Evolutionary conservation across 2,329 filamentous ascomycete species (phyloP), one percentile per base, ranked within the genome.

Genomic region (Clonostachys sp.): DNA sequence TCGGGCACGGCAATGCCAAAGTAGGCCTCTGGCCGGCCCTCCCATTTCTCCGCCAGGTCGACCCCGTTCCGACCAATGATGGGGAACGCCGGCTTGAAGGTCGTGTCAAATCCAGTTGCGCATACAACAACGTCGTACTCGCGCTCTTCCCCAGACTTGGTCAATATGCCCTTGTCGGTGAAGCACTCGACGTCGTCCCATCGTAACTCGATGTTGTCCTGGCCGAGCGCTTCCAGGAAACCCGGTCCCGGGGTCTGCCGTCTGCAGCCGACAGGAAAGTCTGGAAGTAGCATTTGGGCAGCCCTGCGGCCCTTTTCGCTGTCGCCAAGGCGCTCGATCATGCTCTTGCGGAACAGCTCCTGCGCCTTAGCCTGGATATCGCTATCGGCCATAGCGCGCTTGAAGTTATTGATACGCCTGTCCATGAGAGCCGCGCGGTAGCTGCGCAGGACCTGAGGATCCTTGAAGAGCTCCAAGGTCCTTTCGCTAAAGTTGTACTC

Each of bases 81-180:
- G 3, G 73, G 74, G 50, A 77, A 79, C 3, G 69, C 65, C 6
- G 76, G 75, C 6, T 65, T 57, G 57, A 77, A 78, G 3, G 72
- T 75, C 18, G 70, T 70, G 53, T 79, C 70, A 55, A 78, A 80
- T 5, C 77, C 75, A 1, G 75, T 79, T 34, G 76, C 77, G 52
- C 76, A 80, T 45, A 82, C 64, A 33, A 83, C 73, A 30, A 67
- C 69, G 53, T 83, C 80, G n/a, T 80, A 68, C 43, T 74, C 65
- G 42, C 75, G 55, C 13, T 72, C 56, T 44, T 68, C 57, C n/a
- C 73, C 77, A 6, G 69, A 70, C 1, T 61, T 63, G 14, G 78
- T 66, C 51, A 74, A 64, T 39, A 81, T 65, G 4, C 77, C 77
- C 39, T n/a, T 47, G 34, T 17, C 42, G 44, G 6, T 44, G 42